These are phyloP conservation scores for Waltiozyma sp. DNA, from an alignment of 1,139 yeast species.

Conservation along the genomic window DNA sequence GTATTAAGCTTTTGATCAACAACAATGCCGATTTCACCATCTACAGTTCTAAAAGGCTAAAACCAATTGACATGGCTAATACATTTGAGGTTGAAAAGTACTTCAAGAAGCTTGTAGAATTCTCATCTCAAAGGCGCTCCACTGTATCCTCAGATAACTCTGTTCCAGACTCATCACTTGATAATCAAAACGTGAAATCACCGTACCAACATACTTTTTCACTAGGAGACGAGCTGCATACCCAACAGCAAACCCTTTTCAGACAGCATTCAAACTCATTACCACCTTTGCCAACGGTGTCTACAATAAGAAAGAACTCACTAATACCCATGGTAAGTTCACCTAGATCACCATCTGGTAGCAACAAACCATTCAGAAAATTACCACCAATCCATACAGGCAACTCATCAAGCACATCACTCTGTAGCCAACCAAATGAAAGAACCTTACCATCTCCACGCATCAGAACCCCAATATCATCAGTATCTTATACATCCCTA, in stretches of 20 bases:
- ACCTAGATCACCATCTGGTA: neutral
- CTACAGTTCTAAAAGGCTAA: constrained; percentile 56
- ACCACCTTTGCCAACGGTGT: constrained; percentile 22
- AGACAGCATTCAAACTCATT: constrained; percentile 17
- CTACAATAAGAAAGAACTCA: constrained; percentile 14
- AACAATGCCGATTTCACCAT: constrained; percentile 38
- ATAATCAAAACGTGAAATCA: neutral
- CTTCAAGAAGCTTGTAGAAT: constrained; percentile 13
- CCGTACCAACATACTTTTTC: neutral
- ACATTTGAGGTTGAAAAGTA: constrained; percentile 34
- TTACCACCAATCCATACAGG: neutral
- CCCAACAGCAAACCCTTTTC: neutral
- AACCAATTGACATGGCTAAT: constrained; percentile 49
- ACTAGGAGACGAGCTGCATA: neutral
- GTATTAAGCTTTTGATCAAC: constrained; percentile 48
- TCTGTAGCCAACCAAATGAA: neutral
- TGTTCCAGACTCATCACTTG: neutral
- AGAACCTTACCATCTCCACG: neutral
- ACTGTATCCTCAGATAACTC: neutral
- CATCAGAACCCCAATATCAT: neutral
- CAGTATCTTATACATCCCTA: neutral
- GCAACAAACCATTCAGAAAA: neutral
- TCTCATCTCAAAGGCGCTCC: constrained; percentile 3
- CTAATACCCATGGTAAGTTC: neutral
- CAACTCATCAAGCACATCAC: neutral